Evolutionary conservation across 768 basidiomycete species (phyloP).

Genomic region (Podaxis pistillaris): DNA sequence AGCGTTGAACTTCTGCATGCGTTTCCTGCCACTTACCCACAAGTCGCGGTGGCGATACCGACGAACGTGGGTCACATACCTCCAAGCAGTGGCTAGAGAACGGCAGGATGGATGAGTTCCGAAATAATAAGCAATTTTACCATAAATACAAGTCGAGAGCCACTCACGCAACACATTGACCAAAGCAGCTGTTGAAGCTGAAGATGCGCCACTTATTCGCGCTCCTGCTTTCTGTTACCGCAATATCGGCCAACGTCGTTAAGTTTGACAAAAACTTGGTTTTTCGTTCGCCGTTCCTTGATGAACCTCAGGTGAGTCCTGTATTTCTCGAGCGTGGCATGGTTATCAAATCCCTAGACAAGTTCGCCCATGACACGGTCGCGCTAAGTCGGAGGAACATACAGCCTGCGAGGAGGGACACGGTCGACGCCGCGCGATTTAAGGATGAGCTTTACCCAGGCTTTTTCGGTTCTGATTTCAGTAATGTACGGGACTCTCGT

Average conservation of each 20-base stretch:
- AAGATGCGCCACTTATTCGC: neutral
- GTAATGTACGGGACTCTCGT: conserved; percentile 31
- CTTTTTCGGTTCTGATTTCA: conserved; percentile 48
- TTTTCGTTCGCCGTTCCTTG: conserved; percentile 38
- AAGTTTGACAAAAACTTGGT: conserved; percentile 38
- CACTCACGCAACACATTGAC: neutral
- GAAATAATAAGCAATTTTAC: neutral
- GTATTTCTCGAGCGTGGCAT: neutral
- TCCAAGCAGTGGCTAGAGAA: no score
- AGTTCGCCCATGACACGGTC: conserved; percentile 40
- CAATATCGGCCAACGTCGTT: conserved; percentile 19
- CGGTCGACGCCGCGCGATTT: conserved; percentile 34
- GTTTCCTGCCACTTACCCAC: neutral
- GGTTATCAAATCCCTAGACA: neutral
- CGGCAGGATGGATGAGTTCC: no score
- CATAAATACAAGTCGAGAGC: neutral
- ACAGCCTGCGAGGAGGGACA: conserved; percentile 30
- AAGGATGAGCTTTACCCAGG: conserved; percentile 49
- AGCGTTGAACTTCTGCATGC: neutral
- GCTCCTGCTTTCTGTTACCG: conserved; percentile 11
- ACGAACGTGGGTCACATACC: neutral
- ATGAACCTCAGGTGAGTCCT: conserved; percentile 29
- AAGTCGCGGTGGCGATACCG: neutral
- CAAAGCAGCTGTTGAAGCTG: neutral
- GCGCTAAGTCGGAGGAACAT: conserved; percentile 36